A percentile compares a stretch with the other conserved stretches of the same genome.
Conservation (phyloP, 331 rosid species). For the Phaseolus coccineus region DNA sequence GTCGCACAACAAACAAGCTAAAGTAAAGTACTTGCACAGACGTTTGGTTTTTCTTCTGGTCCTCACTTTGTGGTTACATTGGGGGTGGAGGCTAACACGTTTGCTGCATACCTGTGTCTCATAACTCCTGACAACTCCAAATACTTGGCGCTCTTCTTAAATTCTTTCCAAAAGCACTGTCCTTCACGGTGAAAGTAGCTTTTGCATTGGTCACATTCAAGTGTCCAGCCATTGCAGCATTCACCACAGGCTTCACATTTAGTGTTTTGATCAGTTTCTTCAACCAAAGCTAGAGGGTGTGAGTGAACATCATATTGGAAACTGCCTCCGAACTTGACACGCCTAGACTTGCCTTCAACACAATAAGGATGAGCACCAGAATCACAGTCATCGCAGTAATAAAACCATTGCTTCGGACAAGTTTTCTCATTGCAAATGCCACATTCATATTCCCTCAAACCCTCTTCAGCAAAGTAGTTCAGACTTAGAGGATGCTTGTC, state of each 20-base stretch:
- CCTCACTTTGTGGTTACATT: constrained; percentile 2
- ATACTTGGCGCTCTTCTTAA: constrained; percentile 15
- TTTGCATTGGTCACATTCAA: constrained; percentile 19
- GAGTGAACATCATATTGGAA: constrained; percentile 6
- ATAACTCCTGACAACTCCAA: background rate
- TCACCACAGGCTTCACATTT: constrained; percentile 12
- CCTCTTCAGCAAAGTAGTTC: constrained; percentile 11
- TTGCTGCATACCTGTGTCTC: constrained; percentile 23
- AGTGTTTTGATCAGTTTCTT: background rate
- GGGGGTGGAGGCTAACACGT: constrained; percentile 18
- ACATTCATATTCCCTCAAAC: constrained; percentile 22
- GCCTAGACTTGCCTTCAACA: background rate
- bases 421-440: constrained; percentile 33
- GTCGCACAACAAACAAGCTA: background rate
- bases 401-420: constrained; percentile 19
- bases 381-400: constrained; percentile 36
- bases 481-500: constrained; percentile 40
- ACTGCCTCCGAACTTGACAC: constrained; percentile 5
- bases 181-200: constrained; percentile 3
- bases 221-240: constrained; percentile 3
- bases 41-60: background rate
- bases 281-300: constrained; percentile 26
- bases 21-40: background rate
- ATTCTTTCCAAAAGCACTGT: constrained; percentile 8
- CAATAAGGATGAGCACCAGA: background rate